phyloP scores from a whole-genome alignment of 176 grass and related monocot species.

The Phragmites australis region DNA sequence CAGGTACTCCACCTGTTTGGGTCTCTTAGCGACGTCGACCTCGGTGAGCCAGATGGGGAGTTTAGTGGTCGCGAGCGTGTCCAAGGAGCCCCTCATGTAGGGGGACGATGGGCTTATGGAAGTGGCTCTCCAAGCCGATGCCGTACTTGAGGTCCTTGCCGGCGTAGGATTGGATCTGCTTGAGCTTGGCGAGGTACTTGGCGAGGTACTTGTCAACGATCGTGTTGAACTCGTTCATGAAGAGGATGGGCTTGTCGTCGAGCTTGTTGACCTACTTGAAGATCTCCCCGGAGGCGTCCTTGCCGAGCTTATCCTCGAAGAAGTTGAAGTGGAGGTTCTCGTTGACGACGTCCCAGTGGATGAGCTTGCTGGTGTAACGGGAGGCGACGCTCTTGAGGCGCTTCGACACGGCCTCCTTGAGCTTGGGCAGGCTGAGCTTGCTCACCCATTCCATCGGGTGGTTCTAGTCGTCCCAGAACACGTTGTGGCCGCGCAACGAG shows the following conservation, averaged over 20 bases:
- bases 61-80: constrained; percentile 57
- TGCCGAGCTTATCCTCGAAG: constrained; percentile 60
- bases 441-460: constrained; percentile 41
- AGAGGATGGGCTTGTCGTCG: constrained; percentile 45
- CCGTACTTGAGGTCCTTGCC: constrained; percentile 42
- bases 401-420: constrained; percentile 42
- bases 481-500: constrained; percentile 59
- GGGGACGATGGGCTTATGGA: constrained; percentile 65
- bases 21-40: constrained; percentile 50
- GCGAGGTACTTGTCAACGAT: too few relatives aligned
- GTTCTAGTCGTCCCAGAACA: constrained; percentile 65
- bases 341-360: constrained; percentile 79
- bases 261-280: constrained; percentile 50
- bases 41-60: constrained; percentile 89
- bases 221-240: constrained; percentile 89
- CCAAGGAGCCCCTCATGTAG: constrained; percentile 64
- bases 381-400: constrained; percentile 46
- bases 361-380: constrained; percentile 58
- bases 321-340: constrained; percentile 76
- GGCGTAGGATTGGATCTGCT: constrained; percentile 40
- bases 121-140: constrained; percentile 76
- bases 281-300: constrained; percentile 43
- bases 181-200: constrained; percentile 65
- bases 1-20: constrained; percentile 52
- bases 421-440: neutral